Evolutionary conservation across 2,329 filamentous ascomycete species (phyloP).

Genomic region (Fusarium abutilonis): DNA sequence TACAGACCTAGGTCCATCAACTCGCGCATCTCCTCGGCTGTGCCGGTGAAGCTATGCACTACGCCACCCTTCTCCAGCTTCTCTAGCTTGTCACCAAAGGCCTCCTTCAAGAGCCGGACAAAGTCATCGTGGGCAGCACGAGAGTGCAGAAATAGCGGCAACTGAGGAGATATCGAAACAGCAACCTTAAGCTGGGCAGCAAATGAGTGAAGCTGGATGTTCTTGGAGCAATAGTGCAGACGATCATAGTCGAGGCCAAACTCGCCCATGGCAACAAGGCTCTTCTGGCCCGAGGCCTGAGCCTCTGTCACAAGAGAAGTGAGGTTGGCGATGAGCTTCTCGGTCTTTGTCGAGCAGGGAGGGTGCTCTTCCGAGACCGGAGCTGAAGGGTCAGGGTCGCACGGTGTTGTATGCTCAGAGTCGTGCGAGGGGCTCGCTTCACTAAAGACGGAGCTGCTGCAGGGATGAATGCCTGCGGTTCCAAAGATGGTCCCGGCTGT

Average conservation of each 20-base stretch:
- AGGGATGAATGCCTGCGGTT: conserved; percentile 94
- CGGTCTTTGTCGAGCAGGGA: conserved; percentile 57
- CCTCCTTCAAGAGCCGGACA: conserved; percentile 71
- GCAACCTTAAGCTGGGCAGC: conserved; percentile 83
- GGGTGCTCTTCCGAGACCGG: conserved; percentile 61
- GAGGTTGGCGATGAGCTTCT: conserved; percentile 67
- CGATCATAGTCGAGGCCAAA: conserved; percentile 97
- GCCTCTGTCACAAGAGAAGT: conserved; percentile 69
- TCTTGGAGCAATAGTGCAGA: conserved; percentile 80
- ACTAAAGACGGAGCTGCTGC: conserved; percentile 82
- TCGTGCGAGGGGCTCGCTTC: conserved; percentile 57
- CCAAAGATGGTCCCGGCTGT: conserved; percentile 83
- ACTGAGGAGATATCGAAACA: conserved; percentile 71
- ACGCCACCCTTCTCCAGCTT: conserved; percentile 79
- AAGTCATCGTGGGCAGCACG: conserved; percentile 89
- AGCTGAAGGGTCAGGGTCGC: conserved; percentile 62
- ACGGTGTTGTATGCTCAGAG: conserved; percentile 61
- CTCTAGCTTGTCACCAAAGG: conserved; percentile 68
- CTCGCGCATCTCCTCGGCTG: conserved; percentile 82
- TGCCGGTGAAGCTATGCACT: conserved; percentile 95
- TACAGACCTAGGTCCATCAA: conserved; percentile 84
- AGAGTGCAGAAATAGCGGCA: conserved; percentile 93
- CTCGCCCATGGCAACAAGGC: conserved; percentile 86
- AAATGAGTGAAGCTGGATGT: conserved; percentile 86
- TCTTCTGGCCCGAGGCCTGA: conserved; percentile 54